phyloP scores from a whole-genome alignment of 1,284 basidiomycete species.

The Leccinum solheimii region DNA sequence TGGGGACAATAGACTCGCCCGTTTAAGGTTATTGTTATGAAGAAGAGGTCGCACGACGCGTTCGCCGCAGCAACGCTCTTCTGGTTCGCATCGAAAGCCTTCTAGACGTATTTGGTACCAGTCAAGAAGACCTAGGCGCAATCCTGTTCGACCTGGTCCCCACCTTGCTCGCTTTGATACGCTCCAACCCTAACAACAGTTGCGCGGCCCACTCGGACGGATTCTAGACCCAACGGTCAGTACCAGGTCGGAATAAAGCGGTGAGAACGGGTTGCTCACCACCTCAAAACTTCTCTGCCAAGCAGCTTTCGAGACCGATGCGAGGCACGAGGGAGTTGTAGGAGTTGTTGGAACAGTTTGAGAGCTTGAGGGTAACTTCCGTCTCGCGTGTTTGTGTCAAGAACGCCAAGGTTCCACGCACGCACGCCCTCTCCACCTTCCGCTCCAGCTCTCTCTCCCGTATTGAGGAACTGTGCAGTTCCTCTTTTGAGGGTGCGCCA shows the following conservation, averaged over 20 bases:
- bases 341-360: too few relatives aligned
- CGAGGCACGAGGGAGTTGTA: too few relatives aligned
- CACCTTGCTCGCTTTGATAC: conserved; percentile 81
- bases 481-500: conserved; percentile 64
- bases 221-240: conserved; percentile 50
- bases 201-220: conserved; percentile 75
- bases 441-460: conserved; percentile 54
- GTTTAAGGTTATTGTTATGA: conserved; percentile 59
- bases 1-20: conserved; percentile 40
- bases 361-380: too few relatives aligned
- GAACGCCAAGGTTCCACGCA: too few relatives aligned
- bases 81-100: conserved; percentile 76
- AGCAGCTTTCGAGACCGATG: conserved; percentile 51
- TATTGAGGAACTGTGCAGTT: conserved; percentile 69
- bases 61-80: conserved; percentile 77
- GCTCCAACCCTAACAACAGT: conserved; percentile 80
- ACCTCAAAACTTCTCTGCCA: conserved; percentile 87
- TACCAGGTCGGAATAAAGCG: background rate
- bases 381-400: too few relatives aligned
- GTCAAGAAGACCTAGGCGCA: conserved; percentile 54
- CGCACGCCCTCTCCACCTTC: conserved; percentile 40
- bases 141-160: conserved; percentile 54
- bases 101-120: conserved; percentile 70
- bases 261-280: conserved; percentile 47
- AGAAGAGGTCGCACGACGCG: conserved; percentile 71